Evolutionary conservation across 139 green algal genomes (phyloP), one percentile per base, ranked within the genome.

Genomic region (Micromonas commoda): DNA sequence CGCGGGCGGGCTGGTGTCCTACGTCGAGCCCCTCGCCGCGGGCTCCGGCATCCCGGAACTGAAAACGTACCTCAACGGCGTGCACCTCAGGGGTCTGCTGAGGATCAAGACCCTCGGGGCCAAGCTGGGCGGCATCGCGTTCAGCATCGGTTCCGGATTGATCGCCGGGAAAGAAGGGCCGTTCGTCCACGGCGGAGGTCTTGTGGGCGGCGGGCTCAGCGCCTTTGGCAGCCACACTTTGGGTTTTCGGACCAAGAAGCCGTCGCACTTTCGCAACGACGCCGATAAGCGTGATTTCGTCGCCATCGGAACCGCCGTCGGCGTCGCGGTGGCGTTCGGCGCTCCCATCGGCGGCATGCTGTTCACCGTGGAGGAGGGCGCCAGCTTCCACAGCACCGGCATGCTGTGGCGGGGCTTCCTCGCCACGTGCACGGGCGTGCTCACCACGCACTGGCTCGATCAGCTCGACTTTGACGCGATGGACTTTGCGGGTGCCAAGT

Each of bases 121-220:
- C 45, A 96, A 96, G 84, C 80, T 90, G 29, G 69, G 78, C 2
- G 87, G 90, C 13, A 86, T 94, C 29, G 80, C 82, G 0, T 90
- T 92, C 67, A 87, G 84, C 79, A 92, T 96, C 34, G 80, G 84
- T 1, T 86, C 83, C 0, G 91, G 91, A 5, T 80, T 93, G 3
- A 83, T 95, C 31, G 87, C 88, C 24, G 87, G 90, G 51, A 95
- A 95, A 82, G 90, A 94, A 71, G 90, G 90, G 20, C 91, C 91
- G 26, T 94, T 94, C 78, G 81, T 91, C 28, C 90, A 95, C 76
- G 87, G 84, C 54, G 90, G 90, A 13, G 89, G 84, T 60, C 91
- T 95, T 45, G 80, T 93, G 0, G 90, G 85, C 0, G 83, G 82
- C 37, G 87, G 85, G 0, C 34, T 91, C n/a, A 57, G 45, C 2